Evolutionary conservation across 345 rosid species (phyloP).

Genomic region (Erucastrum elatum): DNA sequence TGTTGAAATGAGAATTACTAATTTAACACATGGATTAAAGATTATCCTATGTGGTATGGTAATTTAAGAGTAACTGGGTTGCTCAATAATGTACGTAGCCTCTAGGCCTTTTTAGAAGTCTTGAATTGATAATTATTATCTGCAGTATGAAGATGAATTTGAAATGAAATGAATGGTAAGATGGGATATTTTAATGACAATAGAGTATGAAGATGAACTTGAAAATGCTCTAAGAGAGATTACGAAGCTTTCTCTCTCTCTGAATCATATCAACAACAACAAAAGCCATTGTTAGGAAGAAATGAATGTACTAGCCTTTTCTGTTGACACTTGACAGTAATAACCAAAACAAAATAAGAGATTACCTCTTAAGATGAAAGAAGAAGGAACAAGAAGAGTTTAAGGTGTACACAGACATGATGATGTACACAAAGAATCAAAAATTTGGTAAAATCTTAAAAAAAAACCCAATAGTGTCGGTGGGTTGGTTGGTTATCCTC

Average conservation of each 20-base stretch:
- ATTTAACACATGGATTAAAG: not conserved
- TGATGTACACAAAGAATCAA: constrained; percentile 38
- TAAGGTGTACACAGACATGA: not conserved
- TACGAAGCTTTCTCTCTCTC: not conserved
- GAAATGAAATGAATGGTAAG: not conserved
- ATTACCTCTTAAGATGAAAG: constrained; percentile 29
- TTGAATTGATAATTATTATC: not conserved
- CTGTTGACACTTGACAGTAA: constrained; percentile 18
- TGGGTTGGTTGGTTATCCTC: constrained; percentile 16
- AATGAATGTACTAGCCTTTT: not conserved
- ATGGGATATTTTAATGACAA: not conserved
- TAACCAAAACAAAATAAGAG: not conserved
- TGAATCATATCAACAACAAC: not conserved
- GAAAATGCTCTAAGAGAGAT: not conserved
- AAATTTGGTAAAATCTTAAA: constrained; percentile 41
- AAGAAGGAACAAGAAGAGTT: constrained; percentile 19
- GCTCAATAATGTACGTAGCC: constrained; percentile 22
- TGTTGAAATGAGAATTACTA: constrained; percentile 19
- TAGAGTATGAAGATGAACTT: not conserved
- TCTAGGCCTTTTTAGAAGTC: not conserved
- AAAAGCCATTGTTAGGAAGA: not conserved
- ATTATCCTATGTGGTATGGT: not conserved
- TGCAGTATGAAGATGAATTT: no score
- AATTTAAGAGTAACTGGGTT: constrained; percentile 18
- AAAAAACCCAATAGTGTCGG: constrained; percentile 27